Conservation (phyloP, 164 flowering plant species). For the Vitis rotundifolia region DNA sequence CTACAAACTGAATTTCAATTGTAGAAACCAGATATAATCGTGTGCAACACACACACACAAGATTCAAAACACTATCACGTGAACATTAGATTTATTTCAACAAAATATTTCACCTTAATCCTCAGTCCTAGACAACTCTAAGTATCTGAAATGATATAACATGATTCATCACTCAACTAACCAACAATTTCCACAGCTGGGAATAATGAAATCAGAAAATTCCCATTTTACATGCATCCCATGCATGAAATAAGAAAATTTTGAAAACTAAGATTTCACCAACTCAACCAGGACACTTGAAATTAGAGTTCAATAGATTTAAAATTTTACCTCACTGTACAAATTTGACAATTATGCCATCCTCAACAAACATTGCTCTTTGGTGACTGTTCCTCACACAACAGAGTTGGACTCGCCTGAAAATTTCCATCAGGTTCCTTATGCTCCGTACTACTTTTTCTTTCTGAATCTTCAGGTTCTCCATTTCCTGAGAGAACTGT, state of each 20-base stretch:
- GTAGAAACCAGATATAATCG: too few relatives aligned
- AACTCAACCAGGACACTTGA: constrained; percentile 10
- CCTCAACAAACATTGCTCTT: constrained; percentile 29
- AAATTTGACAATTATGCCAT: constrained; percentile 23
- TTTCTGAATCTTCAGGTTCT: constrained; percentile 29
- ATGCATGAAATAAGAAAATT: constrained; percentile 16
- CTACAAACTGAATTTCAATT: too few relatives aligned
- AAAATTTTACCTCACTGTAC: constrained; percentile 54
- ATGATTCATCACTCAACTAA: constrained; percentile 12
- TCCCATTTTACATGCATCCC: constrained; percentile 19
- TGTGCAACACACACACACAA: too few relatives aligned
- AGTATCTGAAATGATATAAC: constrained; percentile 14
- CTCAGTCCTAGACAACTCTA: constrained; percentile 12
- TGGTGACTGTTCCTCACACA: constrained; percentile 25
- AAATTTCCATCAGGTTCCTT: constrained; percentile 25
- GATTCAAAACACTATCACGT: neutral
- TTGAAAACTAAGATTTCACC: constrained; percentile 15
- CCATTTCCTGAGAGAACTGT: constrained; percentile 20
- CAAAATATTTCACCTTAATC: constrained; percentile 7
- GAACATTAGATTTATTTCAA: constrained; percentile 13
- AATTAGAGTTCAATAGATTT: constrained; percentile 16
- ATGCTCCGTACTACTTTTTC: constrained; percentile 14
- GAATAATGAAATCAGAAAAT: constrained; percentile 14
- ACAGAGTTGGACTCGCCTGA: constrained; percentile 15
- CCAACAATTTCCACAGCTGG: constrained; percentile 11